These are phyloP conservation scores for Candida orba DNA, from an alignment of 805 yeast genomes.

Conservation along the genomic window DNA sequence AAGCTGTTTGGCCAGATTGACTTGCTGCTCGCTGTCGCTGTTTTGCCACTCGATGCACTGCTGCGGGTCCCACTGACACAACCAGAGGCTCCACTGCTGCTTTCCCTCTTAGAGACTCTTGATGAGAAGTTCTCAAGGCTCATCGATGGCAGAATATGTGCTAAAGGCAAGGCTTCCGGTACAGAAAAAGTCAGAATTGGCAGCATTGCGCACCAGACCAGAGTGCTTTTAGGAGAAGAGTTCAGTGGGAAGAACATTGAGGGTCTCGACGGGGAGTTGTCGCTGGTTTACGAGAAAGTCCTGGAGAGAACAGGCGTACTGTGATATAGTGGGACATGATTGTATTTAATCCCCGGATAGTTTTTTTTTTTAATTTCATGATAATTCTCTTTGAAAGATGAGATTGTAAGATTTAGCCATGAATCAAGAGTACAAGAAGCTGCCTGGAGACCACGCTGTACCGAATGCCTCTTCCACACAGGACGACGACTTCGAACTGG, in stretches of 20 bases:
- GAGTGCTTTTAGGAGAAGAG: conserved; percentile 33
- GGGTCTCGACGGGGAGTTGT: conserved; percentile 38
- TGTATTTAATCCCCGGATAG: neutral
- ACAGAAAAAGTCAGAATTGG: conserved; percentile 40
- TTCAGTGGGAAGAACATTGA: conserved; percentile 29
- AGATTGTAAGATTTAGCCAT: neutral
- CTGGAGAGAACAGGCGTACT: conserved; percentile 29
- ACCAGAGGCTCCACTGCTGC: conserved; percentile 27
- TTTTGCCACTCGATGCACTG: conserved; percentile 58
- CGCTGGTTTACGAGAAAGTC: conserved; percentile 35
- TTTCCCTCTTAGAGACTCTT: conserved; percentile 31
- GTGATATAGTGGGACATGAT: neutral
- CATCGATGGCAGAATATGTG: conserved; percentile 30
- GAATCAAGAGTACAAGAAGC: neutral
- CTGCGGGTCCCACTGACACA: conserved; percentile 32
- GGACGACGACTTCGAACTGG: conserved; percentile 13
- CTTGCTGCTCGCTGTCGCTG: conserved; percentile 55
- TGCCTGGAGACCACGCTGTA: neutral
- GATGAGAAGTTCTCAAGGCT: conserved; percentile 35
- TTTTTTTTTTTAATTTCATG: too few relatives aligned
- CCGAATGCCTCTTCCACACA: neutral
- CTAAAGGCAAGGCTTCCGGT: conserved; percentile 29
- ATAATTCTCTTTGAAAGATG: too few relatives aligned
- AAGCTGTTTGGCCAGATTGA: conserved; percentile 50
- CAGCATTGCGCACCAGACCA: conserved; percentile 43